Conservation (phyloP, 2,329 filamentous ascomycete species). For the Fusarium sp. region DNA sequence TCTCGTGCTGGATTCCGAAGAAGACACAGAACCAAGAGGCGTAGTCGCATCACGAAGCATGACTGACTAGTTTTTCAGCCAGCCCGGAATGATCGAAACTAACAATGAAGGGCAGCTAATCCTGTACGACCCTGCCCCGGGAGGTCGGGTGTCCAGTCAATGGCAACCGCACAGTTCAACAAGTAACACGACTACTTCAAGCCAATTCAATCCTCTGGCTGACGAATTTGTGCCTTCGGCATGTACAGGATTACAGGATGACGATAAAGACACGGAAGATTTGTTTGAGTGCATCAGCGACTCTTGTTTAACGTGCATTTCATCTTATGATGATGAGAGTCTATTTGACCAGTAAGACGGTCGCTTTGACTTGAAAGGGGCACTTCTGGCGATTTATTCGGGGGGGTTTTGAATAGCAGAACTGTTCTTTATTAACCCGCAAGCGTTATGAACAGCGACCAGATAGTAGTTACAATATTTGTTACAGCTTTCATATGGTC, state of each 20-base stretch:
- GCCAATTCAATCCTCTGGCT: constrained; percentile 5
- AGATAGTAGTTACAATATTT: constrained; percentile 6
- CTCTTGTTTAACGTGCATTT: not conserved
- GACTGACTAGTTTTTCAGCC: not conserved
- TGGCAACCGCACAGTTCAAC: not conserved
- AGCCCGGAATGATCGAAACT: not conserved
- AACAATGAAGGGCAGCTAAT: not conserved
- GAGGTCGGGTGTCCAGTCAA: not conserved
- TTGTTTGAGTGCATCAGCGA: constrained; percentile 17
- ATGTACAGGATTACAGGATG: not conserved
- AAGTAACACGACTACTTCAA: not conserved
- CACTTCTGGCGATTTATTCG: not conserved
- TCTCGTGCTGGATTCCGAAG: constrained; percentile 7
- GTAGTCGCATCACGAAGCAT: not conserved
- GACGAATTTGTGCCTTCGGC: not conserved
- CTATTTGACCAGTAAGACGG: not conserved
- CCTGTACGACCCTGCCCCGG: constrained; percentile 20
- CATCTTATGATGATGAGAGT: not conserved
- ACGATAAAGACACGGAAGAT: not conserved
- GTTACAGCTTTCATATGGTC: not conserved
- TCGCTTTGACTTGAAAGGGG: not conserved
- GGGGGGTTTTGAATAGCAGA: not conserved
- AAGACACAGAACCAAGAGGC: not conserved
- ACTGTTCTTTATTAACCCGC: not conserved
- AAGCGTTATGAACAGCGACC: constrained; percentile 24